Evolutionary conservation across 1,284 basidiomycete species (phyloP).

Genomic region (Ceratobasidium sp.): DNA sequence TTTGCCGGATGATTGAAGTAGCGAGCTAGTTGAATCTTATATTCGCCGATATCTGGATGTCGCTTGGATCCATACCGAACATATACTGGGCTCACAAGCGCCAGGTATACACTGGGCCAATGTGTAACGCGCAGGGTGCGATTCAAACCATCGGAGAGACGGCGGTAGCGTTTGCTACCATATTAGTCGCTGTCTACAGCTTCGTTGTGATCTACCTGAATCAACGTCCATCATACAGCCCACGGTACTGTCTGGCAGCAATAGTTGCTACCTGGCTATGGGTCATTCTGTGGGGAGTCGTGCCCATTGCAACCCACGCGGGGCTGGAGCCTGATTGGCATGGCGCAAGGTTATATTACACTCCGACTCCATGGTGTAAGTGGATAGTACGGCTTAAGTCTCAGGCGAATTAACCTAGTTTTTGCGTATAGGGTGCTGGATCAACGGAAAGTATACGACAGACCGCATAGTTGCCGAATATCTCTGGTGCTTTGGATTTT

Average conservation of each 20-base stretch:
- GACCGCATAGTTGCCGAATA: conserved; percentile 30
- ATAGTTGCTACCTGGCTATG: conserved; percentile 13
- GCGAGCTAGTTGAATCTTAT: conserved; percentile 47
- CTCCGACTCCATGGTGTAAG: conserved; percentile 41
- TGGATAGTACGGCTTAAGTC: not conserved
- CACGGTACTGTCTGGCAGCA: conserved; percentile 14
- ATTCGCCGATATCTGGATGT: conserved; percentile 50
- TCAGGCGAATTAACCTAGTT: not conserved
- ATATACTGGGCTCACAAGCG: conserved; percentile 47
- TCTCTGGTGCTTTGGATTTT: conserved; percentile 2
- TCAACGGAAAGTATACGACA: conserved; percentile 18
- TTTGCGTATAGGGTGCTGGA: conserved; percentile 31
- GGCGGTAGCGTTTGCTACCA: conserved; percentile 48
- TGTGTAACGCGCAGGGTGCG: conserved; percentile 50
- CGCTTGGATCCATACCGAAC: conserved; percentile 47
- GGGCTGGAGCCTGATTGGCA: not conserved
- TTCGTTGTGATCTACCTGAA: conserved; percentile 43
- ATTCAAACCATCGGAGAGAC: conserved; percentile 50
- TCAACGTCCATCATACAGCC: conserved; percentile 2
- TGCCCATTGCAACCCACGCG: conserved; percentile 1
- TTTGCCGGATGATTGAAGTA: not conserved
- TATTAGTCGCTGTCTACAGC: conserved; percentile 48
- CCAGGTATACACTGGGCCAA: conserved; percentile 46
- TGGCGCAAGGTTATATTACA: conserved; percentile 18
- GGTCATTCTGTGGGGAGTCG: conserved; percentile 15